phyloP scores from a whole-genome alignment of 352 stramenopile genomes.

The Globisporangium megalacanthum region DNA sequence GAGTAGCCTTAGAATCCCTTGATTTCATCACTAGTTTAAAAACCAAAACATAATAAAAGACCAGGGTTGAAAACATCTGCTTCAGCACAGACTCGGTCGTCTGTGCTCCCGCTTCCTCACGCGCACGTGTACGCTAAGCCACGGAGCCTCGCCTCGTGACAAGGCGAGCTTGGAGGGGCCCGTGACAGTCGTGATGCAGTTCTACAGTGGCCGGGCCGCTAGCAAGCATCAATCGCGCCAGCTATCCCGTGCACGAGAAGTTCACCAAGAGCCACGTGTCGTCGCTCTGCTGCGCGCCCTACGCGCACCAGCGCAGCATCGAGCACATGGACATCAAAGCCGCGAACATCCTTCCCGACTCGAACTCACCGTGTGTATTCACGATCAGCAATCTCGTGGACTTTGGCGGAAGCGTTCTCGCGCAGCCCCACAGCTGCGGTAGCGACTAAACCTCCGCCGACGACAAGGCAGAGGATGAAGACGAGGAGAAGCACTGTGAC shows the following conservation, averaged over 20 bases:
- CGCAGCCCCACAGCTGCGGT: conserved; percentile 5
- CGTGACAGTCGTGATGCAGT: conserved; percentile 60
- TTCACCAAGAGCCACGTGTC: conserved; percentile 30
- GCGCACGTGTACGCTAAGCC: too few species aligned
- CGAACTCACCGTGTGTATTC: conserved; percentile 24
- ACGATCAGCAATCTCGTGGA: conserved; percentile 59
- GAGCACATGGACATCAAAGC: conserved; percentile 64
- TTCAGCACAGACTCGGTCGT: too few species aligned
- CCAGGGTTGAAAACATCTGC: too few species aligned
- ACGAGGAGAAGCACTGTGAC: conserved; percentile 9
- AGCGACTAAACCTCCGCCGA: neutral
- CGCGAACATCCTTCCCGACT: conserved; percentile 59
- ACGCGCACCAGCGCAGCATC: conserved; percentile 38
- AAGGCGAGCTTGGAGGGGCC: conserved; percentile 36
- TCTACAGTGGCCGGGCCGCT: conserved; percentile 52
- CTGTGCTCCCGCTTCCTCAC: too few species aligned
- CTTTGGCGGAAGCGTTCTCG: conserved; percentile 48
- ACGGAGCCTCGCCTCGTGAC: too few species aligned
- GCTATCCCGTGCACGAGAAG: conserved; percentile 25
- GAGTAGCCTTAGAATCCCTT: too few species aligned
- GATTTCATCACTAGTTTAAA: too few species aligned
- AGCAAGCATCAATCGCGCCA: conserved; percentile 31
- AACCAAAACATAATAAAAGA: too few species aligned
- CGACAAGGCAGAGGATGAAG: neutral
- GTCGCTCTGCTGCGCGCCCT: conserved; percentile 41